phyloP scores from a whole-genome alignment of 225 moss, liverwort and hornwort species.

The Physcomitrellopsis africana region DNA sequence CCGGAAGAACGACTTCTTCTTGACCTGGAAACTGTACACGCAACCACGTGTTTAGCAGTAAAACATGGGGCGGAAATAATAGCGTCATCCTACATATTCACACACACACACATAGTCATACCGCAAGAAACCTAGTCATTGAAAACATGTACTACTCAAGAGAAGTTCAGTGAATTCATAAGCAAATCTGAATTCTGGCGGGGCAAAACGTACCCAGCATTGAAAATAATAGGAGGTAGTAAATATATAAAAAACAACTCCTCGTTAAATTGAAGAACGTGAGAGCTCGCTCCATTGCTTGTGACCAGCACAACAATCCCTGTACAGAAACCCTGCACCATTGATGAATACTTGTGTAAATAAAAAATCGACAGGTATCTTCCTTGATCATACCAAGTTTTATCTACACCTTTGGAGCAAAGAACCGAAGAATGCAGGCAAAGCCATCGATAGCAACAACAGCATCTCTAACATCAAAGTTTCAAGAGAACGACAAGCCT shows the following conservation, averaged over 20 bases:
- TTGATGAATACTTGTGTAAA: slow-evolving; percentile 15
- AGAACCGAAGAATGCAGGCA: too few species aligned
- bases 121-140: neutral
- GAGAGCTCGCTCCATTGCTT: slow-evolving; percentile 75
- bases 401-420: neutral
- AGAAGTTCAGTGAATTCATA: neutral
- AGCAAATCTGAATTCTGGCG: neutral
- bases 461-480: too few species aligned
- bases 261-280: slow-evolving; percentile 73
- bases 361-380: slow-evolving; percentile 25
- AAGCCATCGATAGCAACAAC: too few species aligned
- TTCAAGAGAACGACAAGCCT: too few species aligned
- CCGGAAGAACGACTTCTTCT: slow-evolving; percentile 85
- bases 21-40: slow-evolving; percentile 66
- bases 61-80: neutral
- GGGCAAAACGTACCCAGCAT: slow-evolving; percentile 58
- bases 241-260: slow-evolving; percentile 86
- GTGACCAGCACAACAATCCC: slow-evolving; percentile 69
- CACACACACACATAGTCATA: neutral
- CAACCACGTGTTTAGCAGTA: neutral
- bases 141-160: too few species aligned
- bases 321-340: slow-evolving; percentile 55
- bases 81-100: neutral
- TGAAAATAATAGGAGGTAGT: slow-evolving; percentile 87
- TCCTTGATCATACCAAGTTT: neutral